Evolutionary conservation across 1,139 yeast species (phyloP).

Genomic region (Taphrina betulina): DNA sequence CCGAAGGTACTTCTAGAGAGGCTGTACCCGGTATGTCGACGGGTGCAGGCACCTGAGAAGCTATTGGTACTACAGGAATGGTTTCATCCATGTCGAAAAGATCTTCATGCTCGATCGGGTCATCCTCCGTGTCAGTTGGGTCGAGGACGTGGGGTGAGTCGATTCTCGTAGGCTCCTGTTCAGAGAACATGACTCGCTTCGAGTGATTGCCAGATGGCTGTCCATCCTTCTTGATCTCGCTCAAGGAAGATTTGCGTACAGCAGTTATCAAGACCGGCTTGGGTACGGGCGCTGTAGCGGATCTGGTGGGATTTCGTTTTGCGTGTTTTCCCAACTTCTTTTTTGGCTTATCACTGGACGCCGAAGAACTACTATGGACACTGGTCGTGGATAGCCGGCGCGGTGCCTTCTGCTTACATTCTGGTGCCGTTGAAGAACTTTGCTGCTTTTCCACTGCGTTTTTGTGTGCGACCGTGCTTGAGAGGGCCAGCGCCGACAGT

Average conservation of each 20-base stretch:
- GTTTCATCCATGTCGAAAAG: conserved; percentile 29
- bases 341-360: neutral
- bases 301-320: conserved; percentile 10
- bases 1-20: neutral
- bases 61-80: conserved; percentile 18
- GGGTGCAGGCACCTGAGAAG: neutral
- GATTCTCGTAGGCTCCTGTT: conserved; percentile 26
- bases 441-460: neutral
- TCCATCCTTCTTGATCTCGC: neutral
- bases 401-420: neutral
- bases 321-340: neutral
- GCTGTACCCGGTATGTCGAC: conserved; percentile 4
- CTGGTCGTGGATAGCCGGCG: neutral
- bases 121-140: conserved; percentile 21
- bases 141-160: conserved; percentile 16
- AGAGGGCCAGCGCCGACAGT: conserved; percentile 5
- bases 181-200: conserved; percentile 33
- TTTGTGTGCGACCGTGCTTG: too few species aligned
- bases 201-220: conserved; percentile 9
- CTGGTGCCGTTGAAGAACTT: neutral
- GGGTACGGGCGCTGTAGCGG: conserved; percentile 22
- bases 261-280: conserved; percentile 12
- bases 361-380: conserved; percentile 2
- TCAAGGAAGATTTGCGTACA: conserved; percentile 4
- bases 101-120: conserved; percentile 11